Evolutionary conservation across 345 rosid genomes (phyloP).

Genomic region (Toxicodendron radicans): DNA sequence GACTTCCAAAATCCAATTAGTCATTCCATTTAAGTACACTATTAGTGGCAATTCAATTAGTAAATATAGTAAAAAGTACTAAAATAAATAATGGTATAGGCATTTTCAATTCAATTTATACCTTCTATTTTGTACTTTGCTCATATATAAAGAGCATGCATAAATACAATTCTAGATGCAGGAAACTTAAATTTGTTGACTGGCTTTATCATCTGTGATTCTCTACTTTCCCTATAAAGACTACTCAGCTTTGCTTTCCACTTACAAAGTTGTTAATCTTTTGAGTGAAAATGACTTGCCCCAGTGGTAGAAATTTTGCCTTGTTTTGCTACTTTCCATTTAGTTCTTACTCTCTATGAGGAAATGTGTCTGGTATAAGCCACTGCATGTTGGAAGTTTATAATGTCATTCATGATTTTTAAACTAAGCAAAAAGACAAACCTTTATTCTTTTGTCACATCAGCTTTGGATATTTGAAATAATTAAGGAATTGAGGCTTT

Average conservation of each 20-base stretch:
- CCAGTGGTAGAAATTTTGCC: not conserved
- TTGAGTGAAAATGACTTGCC: not conserved
- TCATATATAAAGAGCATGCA: not conserved
- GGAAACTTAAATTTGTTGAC: not conserved
- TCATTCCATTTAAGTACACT: not conserved
- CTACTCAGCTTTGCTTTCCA: not conserved
- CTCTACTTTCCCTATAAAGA: not conserved
- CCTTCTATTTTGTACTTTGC: not conserved
- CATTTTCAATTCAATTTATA: not conserved
- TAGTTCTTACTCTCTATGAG: not conserved
- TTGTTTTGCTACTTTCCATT: not conserved
- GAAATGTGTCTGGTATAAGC: not conserved
- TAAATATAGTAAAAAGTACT: not conserved
- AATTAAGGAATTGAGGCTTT: not conserved
- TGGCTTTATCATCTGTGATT: not conserved
- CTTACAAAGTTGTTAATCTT: not conserved
- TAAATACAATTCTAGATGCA: not conserved
- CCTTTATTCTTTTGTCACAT: not conserved
- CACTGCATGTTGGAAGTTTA: not conserved
- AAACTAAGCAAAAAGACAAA: not conserved
- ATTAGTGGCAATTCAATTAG: not conserved
- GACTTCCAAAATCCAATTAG: not conserved
- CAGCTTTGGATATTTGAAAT: not conserved
- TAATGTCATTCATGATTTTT: not conserved
- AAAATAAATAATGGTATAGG: not conserved